A percentile compares a stretch with the other conserved stretches of the same genome.
Evolutionary conservation across 306 rosid genomes (phyloP).

Genomic region (Casuarina equisetifolia): DNA sequence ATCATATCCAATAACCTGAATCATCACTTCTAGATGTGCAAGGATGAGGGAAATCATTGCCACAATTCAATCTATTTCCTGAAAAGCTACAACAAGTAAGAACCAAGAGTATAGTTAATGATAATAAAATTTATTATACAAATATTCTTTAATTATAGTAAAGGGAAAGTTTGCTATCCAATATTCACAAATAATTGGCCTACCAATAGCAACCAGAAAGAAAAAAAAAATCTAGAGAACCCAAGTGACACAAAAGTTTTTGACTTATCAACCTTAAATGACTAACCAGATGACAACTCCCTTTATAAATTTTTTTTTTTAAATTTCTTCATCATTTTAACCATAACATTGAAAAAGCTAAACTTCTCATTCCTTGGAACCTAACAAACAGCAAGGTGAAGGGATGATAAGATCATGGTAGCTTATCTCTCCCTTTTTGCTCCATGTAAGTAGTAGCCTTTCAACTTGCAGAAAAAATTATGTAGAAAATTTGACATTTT

Average conservation of each 20-base stretch:
- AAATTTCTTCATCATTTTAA: neutral
- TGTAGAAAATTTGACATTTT: neutral
- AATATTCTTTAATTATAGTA: neutral
- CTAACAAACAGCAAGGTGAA: neutral
- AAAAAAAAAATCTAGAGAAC: neutral
- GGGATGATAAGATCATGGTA: neutral
- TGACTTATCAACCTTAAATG: neutral
- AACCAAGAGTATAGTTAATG: constrained; percentile 12
- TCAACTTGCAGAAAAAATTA: neutral
- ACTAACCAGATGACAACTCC: neutral
- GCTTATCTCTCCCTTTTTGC: neutral
- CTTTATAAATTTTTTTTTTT: neutral
- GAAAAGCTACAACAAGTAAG: constrained; percentile 67
- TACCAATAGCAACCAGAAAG: neutral
- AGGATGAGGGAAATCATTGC: constrained; percentile 38
- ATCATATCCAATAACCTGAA: constrained; percentile 58
- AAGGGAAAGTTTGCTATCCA: neutral
- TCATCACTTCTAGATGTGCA: constrained; percentile 52
- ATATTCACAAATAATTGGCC: too few species aligned
- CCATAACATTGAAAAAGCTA: neutral
- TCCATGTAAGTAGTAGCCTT: neutral
- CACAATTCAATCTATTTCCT: constrained; percentile 80
- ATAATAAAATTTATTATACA: neutral
- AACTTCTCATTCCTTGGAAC: neutral
- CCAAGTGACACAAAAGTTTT: neutral